A percentile compares a stretch with the other conserved stretches of the same genome.
These are phyloP conservation scores for Hypoxylon fragiforme DNA, from an alignment of 495 filamentous ascomycete species.

Conservation along the genomic window DNA sequence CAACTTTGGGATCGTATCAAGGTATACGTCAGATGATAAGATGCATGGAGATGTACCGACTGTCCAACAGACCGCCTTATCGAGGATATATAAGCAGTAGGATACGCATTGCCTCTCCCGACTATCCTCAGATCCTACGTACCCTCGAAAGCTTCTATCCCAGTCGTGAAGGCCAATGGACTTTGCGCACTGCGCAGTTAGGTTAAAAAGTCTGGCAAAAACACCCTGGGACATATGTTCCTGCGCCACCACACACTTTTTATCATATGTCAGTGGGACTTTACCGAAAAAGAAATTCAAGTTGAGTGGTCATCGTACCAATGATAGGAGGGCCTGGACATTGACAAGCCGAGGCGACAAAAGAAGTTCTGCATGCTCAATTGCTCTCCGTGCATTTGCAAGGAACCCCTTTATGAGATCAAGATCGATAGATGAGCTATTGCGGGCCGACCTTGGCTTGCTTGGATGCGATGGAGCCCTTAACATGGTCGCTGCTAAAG, in stretches of 20 bases:
- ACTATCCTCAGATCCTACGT: neutral
- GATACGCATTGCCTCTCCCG: slow-evolving; percentile 16
- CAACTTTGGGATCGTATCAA: neutral
- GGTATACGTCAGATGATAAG: slow-evolving; percentile 5
- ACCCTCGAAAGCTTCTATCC: neutral
- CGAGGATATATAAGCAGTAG: slow-evolving; percentile 23
- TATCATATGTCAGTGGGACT: neutral
- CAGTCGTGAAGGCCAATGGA: slow-evolving; percentile 19
- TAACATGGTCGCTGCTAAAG: slow-evolving; percentile 12
- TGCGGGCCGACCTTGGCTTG: slow-evolving; percentile 6
- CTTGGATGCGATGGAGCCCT: slow-evolving; percentile 1
- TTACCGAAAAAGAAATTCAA: neutral
- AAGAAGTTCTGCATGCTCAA: slow-evolving; percentile 12
- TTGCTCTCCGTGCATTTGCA: slow-evolving; percentile 20
- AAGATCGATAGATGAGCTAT: slow-evolving; percentile 16
- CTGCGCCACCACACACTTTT: slow-evolving; percentile 24
- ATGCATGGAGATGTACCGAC: slow-evolving; percentile 6
- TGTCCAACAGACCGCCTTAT: slow-evolving; percentile 17
- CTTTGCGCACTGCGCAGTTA: slow-evolving; percentile 16
- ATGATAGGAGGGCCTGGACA: slow-evolving; percentile 26
- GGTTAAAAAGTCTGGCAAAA: slow-evolving; percentile 11
- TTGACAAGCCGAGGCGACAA: slow-evolving; percentile 17
- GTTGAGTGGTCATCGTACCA: slow-evolving; percentile 1
- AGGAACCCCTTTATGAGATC: slow-evolving; percentile 20
- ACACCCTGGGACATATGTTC: slow-evolving; percentile 12